Evolutionary conservation across 139 green algal genomes (phyloP), one percentile per base, ranked within the genome.

Genomic region (Chlamydomonas asymmetrica): DNA sequence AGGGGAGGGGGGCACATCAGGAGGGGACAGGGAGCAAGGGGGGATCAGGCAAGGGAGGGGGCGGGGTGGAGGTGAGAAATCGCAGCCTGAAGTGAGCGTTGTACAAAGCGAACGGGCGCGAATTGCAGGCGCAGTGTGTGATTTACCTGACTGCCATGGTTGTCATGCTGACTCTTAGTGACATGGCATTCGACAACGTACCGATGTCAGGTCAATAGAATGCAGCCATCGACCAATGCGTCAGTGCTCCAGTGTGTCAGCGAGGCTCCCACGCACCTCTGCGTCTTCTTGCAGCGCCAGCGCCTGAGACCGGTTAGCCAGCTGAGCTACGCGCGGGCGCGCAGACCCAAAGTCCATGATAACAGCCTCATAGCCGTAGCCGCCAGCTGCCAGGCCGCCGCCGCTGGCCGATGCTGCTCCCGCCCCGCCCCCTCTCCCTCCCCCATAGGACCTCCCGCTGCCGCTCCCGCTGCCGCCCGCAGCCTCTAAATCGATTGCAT

Each of bases 301-400:
- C 4, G 94, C 94, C 25, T 94, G 70, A 34, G 45, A 39, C 27
- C 94, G 80, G 27, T 61, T 90, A 31, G 39, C 25, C 6, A 98
- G 73, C 4, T 76, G n/a, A 3, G 88, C 57, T 1, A 22, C 35
- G 5, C 85, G 82, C 4, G 74, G 49, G 31, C 75, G 60, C 0
- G 85, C 78, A 35, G 86, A 94, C 37, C 94, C 94, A 86, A 98
- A 97, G 74, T 98, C 94, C 84, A 90, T 95, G 10, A 95, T n/a
- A n/a, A n/a, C n/a, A n/a, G n/a, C n/a, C n/a, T n/a, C n/a, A n/a
- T n/a, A n/a, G n/a, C n/a, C n/a, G n/a, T n/a, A n/a, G n/a, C n/a
- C n/a, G n/a, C n/a, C n/a, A n/a, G n/a, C n/a, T n/a, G n/a, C n/a
- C n/a, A n/a, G n/a, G n/a, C n/a, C n/a, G n/a, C n/a, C n/a, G n/a